Base-by-base conservation (phyloP, 805 yeast species). In the Schwanniomyces yamadae region DNA sequence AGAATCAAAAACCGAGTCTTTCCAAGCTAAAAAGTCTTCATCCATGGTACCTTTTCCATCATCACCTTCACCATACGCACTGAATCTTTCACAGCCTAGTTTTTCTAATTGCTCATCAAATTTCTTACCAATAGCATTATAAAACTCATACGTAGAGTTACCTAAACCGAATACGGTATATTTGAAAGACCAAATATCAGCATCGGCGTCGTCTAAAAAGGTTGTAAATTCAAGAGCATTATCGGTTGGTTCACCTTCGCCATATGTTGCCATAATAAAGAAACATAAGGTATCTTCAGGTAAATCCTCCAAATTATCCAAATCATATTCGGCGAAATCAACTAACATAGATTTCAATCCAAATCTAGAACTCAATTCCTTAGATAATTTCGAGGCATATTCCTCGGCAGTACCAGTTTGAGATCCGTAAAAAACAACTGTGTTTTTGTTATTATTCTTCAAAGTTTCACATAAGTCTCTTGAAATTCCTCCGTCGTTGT, bases 351-450 rank as follows among this genome's bases (percentile, higher is more conserved):
- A 79, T 45, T 81, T 78, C 48, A 93, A 72, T 29, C 90, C 87
- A 56, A 84, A 90, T 57, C 83, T 77, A 18, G 95, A 71, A 49
- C 80, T 78, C 51, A 91, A 78, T 58, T 93, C 99, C 56, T 90
- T 89, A 31, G 95, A 80, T 49, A 89, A 81, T 57, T 91, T 86
- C 49, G 83, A 77, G 13, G 97, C 95, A 52, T 89, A 91, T 55
- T 93, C 99, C 65, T 93, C 99, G 28, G 98, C 96, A 12, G 99
- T 93, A 45, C 99, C 99, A 4, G 99, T 93, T 65, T 93, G 99
- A 10, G 98, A 90, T 12, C 96, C 98, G 57, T 75, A 93, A 42
- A 93, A 75, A 3, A 93, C 82, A 28, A 89, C 67, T 23, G 85
- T 83, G 45, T 84, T 82, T 63, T 91, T 90, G 42, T 76, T 73